These are phyloP conservation scores for Sambucus nigra DNA, from an alignment of 129 eudicot species.

Conservation along the genomic window DNA sequence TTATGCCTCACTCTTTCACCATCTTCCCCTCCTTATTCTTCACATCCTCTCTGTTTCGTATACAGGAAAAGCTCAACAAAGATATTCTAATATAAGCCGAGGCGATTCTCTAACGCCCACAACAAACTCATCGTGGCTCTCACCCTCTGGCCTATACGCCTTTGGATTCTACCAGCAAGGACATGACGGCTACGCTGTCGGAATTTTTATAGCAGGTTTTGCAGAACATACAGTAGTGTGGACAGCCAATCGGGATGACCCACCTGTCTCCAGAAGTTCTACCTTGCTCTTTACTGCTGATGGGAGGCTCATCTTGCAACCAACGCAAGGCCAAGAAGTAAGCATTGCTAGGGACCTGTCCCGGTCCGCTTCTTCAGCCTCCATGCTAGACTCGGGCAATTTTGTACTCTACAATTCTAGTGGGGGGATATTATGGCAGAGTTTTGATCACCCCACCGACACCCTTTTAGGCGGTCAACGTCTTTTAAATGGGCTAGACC, in stretches of 20 bases:
- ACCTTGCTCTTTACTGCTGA: not conserved
- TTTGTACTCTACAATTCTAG: constrained; percentile 9
- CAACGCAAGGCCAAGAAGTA: not conserved
- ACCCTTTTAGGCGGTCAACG: constrained; percentile 3
- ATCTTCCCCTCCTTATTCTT: not conserved
- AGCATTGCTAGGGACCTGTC: not conserved
- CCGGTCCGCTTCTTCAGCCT: not conserved
- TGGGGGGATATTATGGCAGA: not conserved
- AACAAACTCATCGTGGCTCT: constrained; percentile 2
- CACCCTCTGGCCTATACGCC: constrained; percentile 14
- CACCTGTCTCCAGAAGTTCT: not conserved
- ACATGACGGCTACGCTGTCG: not conserved
- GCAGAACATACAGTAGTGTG: constrained; percentile 3
- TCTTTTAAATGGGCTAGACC: not conserved
- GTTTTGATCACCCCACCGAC: constrained; percentile 13
- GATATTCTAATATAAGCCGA: not conserved
- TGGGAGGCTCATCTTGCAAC: constrained; percentile 8
- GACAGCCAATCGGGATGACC: constrained; percentile 13
- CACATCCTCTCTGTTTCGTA: not conserved
- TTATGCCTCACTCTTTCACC: not conserved
- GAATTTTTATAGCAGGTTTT: not conserved
- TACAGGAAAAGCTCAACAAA: constrained; percentile 16
- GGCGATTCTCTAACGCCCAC: constrained; percentile 18
- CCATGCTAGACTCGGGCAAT: constrained; percentile 11
- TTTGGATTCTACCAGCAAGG: constrained; percentile 10